Evolutionary conservation across 306 rosid genomes (phyloP).

Genomic region (Dalbergia cochinchinensis): DNA sequence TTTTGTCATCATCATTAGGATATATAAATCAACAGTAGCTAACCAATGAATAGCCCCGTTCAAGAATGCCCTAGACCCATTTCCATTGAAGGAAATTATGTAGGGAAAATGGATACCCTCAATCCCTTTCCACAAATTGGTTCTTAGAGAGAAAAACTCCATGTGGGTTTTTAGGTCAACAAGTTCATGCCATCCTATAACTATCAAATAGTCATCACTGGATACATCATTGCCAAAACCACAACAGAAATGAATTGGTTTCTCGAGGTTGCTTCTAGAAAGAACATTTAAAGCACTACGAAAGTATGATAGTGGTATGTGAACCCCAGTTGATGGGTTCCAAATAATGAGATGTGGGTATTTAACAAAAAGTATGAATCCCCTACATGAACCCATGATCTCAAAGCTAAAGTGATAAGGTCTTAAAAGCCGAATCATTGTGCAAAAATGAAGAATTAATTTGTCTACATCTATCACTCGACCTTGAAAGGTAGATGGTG

Average conservation of each 20-base stretch:
- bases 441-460: background rate
- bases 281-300: background rate
- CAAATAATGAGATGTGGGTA: background rate
- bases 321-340: conserved; percentile 26
- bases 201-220: background rate
- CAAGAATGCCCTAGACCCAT: background rate
- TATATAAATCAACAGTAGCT: too few species aligned
- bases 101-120: background rate
- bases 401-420: too few species aligned
- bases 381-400: background rate
- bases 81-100: too few species aligned
- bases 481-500: too few species aligned
- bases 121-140: conserved; percentile 16
- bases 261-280: background rate
- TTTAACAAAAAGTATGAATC: background rate
- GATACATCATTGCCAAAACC: conserved; percentile 1
- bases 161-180: background rate
- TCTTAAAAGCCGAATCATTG: background rate
- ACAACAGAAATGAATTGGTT: background rate
- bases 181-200: background rate
- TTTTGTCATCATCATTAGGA: too few species aligned
- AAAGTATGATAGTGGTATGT: background rate
- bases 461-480: background rate
- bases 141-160: conserved; percentile 4
- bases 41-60: conserved; percentile 37